phyloP scores from a whole-genome alignment of 1,284 basidiomycete genomes.

The Heterobasidion annosum region DNA sequence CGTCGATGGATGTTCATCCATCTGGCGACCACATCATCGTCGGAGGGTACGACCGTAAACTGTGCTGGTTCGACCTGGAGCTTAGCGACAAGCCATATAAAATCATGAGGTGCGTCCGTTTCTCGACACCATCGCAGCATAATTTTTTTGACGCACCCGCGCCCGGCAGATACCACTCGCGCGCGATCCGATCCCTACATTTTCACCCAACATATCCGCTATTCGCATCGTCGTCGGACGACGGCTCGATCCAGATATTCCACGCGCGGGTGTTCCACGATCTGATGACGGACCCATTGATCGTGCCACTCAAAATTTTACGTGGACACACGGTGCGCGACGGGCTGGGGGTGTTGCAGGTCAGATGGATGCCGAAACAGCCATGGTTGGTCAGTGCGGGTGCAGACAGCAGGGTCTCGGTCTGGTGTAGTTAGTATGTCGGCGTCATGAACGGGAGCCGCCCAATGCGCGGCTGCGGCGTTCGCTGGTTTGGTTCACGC shows the following conservation, averaged over 20 bases:
- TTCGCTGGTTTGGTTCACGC: no score
- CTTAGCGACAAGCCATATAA: conserved; percentile 95
- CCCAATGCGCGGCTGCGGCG: no score
- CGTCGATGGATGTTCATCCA: conserved; percentile 92
- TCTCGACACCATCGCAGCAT: background rate
- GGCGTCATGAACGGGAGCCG: background rate
- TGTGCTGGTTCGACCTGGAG: conserved; percentile 99
- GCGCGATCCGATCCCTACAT: conserved; percentile 84
- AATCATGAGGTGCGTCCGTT: conserved; percentile 62
- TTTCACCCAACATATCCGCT: conserved; percentile 95
- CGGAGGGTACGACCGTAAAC: conserved; percentile 93
- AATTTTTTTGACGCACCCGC: background rate
- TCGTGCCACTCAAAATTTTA: conserved; percentile 96
- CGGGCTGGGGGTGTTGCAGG: conserved; percentile 85
- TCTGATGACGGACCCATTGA: conserved; percentile 90
- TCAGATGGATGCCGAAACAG: conserved; percentile 83
- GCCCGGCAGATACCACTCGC: conserved; percentile 67
- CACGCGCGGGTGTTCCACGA: conserved; percentile 93
- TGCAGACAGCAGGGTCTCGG: conserved; percentile 82
- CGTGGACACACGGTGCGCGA: conserved; percentile 82
- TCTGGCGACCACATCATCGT: conserved; percentile 95
- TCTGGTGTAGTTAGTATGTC: conserved; percentile 70
- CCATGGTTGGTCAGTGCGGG: conserved; percentile 94
- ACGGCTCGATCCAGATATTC: conserved; percentile 96
- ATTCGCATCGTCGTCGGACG: conserved; percentile 94